Evolutionary conservation across 148 eudicot species (phyloP).

Genomic region (Rhododendron simsii): DNA sequence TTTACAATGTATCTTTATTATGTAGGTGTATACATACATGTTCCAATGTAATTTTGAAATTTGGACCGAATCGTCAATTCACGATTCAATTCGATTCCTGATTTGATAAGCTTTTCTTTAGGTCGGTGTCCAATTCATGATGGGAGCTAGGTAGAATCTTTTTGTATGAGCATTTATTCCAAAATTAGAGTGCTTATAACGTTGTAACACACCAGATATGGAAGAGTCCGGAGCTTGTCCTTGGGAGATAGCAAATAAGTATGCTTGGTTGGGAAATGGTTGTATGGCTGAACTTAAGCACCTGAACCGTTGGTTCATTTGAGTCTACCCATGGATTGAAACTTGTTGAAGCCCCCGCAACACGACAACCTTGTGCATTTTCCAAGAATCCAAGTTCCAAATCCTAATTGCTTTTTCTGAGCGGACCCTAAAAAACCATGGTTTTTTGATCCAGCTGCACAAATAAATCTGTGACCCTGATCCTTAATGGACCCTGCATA

Average conservation of each 20-base stretch:
- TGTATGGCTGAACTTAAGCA: background rate
- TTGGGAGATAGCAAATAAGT: background rate
- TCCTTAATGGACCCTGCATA: background rate
- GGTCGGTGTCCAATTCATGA: background rate
- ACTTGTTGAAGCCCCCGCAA: too few species aligned
- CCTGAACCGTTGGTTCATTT: too few species aligned
- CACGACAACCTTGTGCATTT: background rate
- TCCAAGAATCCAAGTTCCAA: background rate
- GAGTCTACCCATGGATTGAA: too few species aligned
- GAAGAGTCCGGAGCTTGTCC: background rate
- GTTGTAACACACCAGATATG: background rate
- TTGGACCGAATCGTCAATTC: too few species aligned
- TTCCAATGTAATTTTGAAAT: too few species aligned
- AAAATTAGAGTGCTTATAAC: background rate
- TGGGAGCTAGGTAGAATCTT: background rate
- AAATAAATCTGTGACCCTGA: background rate
- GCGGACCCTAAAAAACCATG: background rate
- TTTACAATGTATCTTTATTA: too few species aligned
- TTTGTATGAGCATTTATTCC: background rate
- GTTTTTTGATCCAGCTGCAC: background rate
- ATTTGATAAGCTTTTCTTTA: too few species aligned
- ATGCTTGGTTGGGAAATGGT: background rate
- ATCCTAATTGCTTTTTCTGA: background rate
- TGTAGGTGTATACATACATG: too few species aligned
- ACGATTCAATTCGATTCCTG: too few species aligned